phyloP scores from a whole-genome alignment of 2,329 filamentous ascomycete genomes.

The Colletotrichum brevisporum region DNA sequence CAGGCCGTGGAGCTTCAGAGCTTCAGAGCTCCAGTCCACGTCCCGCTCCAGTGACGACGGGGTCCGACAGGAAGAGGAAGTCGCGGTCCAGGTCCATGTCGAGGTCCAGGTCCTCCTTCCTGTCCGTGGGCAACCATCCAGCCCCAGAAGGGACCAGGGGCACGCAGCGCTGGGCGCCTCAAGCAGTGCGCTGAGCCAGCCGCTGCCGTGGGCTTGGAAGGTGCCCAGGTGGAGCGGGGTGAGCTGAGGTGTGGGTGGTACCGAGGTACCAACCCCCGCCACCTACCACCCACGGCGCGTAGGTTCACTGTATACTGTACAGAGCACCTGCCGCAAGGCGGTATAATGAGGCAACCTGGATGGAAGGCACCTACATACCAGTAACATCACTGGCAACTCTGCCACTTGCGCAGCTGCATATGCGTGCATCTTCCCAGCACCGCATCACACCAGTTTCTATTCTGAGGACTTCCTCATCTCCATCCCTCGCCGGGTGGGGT shows the following conservation, averaged over 20 bases:
- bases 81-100: constrained; percentile 10
- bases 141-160: neutral
- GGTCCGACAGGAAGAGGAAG: too few relatives aligned
- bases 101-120: neutral
- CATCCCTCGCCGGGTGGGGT: neutral
- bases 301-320: neutral
- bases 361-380: too few relatives aligned
- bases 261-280: neutral
- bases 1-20: too few relatives aligned
- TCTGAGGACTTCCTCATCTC: constrained; percentile 30
- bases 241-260: constrained; percentile 32
- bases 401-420: neutral
- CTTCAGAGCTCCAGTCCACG: neutral
- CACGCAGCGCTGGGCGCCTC: constrained; percentile 21
- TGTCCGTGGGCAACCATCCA: constrained; percentile 10
- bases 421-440: constrained; percentile 25
- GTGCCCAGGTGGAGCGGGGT: constrained; percentile 17
- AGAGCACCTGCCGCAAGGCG: neutral
- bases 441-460: constrained; percentile 24
- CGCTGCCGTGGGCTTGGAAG: constrained; percentile 1
- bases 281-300: neutral
- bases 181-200: constrained; percentile 15
- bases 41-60: neutral
- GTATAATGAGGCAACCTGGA: too few relatives aligned
- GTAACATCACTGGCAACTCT: too few relatives aligned